Conservation (phyloP, 306 rosid species). For the Fagus sylvatica region DNA sequence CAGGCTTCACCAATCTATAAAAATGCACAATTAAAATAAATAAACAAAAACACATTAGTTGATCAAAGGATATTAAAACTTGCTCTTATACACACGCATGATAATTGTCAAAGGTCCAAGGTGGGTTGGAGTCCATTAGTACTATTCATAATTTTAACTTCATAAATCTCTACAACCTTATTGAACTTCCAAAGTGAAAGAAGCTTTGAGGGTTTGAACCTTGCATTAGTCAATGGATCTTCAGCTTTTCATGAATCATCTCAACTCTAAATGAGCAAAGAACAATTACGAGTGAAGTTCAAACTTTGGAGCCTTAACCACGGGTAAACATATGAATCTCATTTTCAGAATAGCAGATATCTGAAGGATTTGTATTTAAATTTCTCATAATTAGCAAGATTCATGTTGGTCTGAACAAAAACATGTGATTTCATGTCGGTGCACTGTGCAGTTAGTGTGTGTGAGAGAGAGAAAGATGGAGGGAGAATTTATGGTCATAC, state of each 20-base stretch:
- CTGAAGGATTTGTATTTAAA: background rate
- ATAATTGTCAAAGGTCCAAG: background rate
- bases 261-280: conserved; percentile 7
- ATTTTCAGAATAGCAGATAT: background rate
- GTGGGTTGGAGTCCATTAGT: background rate
- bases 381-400: background rate
- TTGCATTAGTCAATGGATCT: background rate
- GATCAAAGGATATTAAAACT: background rate
- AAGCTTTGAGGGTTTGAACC: background rate
- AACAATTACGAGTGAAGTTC: conserved; percentile 4
- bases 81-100: background rate
- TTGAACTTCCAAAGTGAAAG: background rate
- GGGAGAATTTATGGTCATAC: conserved; percentile 42
- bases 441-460: background rate
- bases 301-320: background rate
- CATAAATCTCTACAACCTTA: background rate
- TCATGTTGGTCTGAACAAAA: background rate
- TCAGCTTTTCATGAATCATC: background rate
- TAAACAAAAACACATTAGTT: background rate
- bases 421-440: background rate
- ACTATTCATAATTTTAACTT: background rate
- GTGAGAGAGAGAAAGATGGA: background rate
- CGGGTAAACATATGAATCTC: background rate
- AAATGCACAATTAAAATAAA: conserved; percentile 17
- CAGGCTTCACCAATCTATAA: conserved; percentile 76